A percentile compares a stretch with the other conserved stretches of the same genome.
phyloP scores from a whole-genome alignment of 768 basidiomycete species.

The Tricholoma matsutake region DNA sequence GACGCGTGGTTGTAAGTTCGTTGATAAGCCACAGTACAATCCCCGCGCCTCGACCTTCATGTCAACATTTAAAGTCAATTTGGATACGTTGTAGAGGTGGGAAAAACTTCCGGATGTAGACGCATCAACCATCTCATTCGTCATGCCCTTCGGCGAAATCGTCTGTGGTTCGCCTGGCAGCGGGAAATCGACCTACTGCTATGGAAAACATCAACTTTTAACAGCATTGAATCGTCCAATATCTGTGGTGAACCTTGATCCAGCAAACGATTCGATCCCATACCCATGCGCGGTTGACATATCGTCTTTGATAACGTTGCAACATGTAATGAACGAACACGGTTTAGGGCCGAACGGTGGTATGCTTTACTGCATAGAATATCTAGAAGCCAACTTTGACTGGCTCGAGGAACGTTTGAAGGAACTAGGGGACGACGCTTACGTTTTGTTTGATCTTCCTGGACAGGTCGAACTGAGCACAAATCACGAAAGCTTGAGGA shows the following conservation, averaged over 20 bases:
- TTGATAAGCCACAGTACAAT: not conserved
- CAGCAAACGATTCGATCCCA: conserved; percentile 85
- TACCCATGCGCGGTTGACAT: conserved; percentile 92
- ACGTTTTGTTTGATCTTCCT: conserved; percentile 92
- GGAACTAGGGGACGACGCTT: conserved; percentile 69
- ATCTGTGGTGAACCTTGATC: conserved; percentile 92
- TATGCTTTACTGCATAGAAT: conserved; percentile 96
- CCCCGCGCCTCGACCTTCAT: not conserved
- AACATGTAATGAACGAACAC: conserved; percentile 82
- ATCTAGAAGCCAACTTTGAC: conserved; percentile 92
- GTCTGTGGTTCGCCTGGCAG: conserved; percentile 85
- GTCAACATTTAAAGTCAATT: not conserved
- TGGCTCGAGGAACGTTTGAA: conserved; percentile 71
- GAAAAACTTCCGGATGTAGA: not conserved
- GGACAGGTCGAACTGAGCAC: conserved; percentile 98
- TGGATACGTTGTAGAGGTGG: not conserved
- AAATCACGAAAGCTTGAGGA: conserved; percentile 87
- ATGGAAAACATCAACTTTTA: conserved; percentile 86
- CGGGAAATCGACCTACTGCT: conserved; percentile 87
- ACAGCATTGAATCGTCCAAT: conserved; percentile 84
- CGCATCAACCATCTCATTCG: not conserved
- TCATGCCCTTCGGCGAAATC: conserved; percentile 86
- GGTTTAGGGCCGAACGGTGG: conserved; percentile 93
- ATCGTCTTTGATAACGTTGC: conserved; percentile 78
- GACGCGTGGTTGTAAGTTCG: not conserved